Percentiles rank a stretch among this genome's conserved stretches.
These are phyloP conservation scores for Psophocarpus tetragonolobus DNA, from an alignment of 306 rosid genomes.

Conservation along the genomic window DNA sequence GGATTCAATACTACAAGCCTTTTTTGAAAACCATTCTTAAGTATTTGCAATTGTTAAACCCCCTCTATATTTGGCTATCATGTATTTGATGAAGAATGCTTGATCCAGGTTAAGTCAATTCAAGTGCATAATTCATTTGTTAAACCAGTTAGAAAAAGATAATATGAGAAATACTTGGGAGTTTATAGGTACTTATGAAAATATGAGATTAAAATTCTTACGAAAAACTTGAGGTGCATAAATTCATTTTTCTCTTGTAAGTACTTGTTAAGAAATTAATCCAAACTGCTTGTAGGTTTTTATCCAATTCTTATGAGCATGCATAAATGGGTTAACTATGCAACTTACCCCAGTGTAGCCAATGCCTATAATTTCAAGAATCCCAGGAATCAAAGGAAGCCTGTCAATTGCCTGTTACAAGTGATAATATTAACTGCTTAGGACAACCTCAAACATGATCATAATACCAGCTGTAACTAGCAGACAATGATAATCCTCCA, in stretches of 20 bases:
- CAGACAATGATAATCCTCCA: not conserved
- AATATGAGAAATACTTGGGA: not conserved
- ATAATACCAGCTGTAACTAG: not conserved
- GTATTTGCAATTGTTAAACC: not conserved
- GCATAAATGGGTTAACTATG: slow-evolving; percentile 6
- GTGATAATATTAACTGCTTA: slow-evolving; percentile 20
- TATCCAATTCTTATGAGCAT: not conserved
- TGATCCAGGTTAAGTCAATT: not conserved
- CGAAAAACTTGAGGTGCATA: not conserved
- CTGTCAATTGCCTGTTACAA: slow-evolving; percentile 82
- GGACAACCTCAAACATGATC: not conserved
- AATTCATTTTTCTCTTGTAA: not conserved
- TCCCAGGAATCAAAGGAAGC: slow-evolving; percentile 89
- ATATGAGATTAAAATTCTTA: not conserved
- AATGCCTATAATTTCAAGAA: slow-evolving; percentile 85
- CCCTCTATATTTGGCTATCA: not conserved
- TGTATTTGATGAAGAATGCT: not conserved
- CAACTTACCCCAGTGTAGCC: slow-evolving; percentile 85
- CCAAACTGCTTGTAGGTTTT: not conserved
- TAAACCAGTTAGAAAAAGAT: not conserved
- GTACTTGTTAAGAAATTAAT: not conserved
- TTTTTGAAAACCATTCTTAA: not conserved
- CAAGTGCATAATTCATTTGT: not conserved
- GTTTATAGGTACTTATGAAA: not conserved
- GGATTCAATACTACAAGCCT: not conserved